Percentiles rank a stretch among this genome's conserved stretches.
Conservation (phyloP, 2,329 filamentous ascomycete genomes). For the Plenodomus lindquistii region DNA sequence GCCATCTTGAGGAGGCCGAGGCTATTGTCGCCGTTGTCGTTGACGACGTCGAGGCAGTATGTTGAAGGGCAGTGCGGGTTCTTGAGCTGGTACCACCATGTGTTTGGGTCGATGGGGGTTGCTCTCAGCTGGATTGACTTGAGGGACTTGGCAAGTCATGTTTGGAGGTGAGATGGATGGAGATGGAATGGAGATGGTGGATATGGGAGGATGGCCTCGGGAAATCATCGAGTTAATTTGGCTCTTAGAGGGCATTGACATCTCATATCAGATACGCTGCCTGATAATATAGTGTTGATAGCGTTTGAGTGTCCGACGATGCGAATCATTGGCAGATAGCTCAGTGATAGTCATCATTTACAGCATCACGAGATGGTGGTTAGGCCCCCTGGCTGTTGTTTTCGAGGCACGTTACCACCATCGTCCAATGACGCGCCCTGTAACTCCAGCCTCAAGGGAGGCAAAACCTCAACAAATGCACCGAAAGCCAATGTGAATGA, state of each 20-base stretch:
- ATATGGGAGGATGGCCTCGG: neutral
- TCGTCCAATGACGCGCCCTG: neutral
- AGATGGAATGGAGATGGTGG: conserved; percentile 2
- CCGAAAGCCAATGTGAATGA: neutral
- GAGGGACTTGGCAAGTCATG: too few species aligned
- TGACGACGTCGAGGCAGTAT: conserved; percentile 17
- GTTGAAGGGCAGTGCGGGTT: conserved; percentile 15
- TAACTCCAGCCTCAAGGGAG: neutral
- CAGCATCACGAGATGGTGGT: neutral
- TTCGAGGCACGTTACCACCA: neutral
- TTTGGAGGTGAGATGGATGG: conserved; percentile 25
- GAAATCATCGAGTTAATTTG: too few species aligned
- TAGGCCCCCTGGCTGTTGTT: neutral
- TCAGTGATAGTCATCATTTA: neutral
- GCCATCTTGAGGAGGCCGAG: neutral
- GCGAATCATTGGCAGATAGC: conserved; percentile 19
- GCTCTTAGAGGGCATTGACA: too few species aligned
- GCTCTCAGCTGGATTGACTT: too few species aligned
- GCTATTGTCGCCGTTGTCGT: neutral
- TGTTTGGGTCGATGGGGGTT: conserved; percentile 18
- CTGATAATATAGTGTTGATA: too few species aligned
- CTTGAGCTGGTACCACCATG: conserved; percentile 30
- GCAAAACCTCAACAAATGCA: conserved; percentile 1
- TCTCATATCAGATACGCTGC: too few species aligned
- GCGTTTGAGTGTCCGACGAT: too few species aligned